phyloP scores from a whole-genome alignment of 1,139 yeast species.

The Sugiyamaella grinbergsii region DNA sequence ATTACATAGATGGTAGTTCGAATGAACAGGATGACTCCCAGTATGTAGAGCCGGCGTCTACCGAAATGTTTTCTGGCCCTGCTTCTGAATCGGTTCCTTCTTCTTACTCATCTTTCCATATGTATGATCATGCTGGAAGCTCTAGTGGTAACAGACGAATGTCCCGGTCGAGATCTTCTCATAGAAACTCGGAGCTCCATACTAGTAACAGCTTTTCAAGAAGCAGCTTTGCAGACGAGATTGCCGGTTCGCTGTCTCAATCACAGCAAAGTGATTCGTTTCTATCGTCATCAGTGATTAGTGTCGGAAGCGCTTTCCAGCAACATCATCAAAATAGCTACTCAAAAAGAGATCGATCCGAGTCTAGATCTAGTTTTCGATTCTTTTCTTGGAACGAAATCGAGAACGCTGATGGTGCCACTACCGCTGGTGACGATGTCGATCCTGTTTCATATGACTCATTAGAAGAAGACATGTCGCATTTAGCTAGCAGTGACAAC shows the following conservation, averaged over 20 bases:
- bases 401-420: conserved; percentile 78
- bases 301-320: conserved; percentile 8
- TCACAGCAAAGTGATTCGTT: conserved; percentile 10
- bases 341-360: conserved; percentile 29
- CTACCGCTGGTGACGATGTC: conserved; percentile 69
- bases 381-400: conserved; percentile 84
- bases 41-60: conserved; percentile 43
- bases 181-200: conserved; percentile 27
- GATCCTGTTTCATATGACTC: conserved; percentile 48
- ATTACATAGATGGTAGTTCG: neutral
- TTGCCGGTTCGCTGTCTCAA: neutral
- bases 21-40: conserved; percentile 24
- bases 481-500: conserved; percentile 34
- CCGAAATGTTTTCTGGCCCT: conserved; percentile 88
- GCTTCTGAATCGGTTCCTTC: conserved; percentile 88
- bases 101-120: conserved; percentile 85
- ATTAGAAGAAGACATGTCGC: conserved; percentile 34
- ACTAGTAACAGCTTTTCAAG: conserved; percentile 14
- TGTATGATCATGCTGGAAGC: conserved; percentile 55
- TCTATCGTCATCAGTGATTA: conserved; percentile 18
- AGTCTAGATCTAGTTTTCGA: conserved; percentile 52
- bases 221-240: conserved; percentile 21
- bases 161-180: conserved; percentile 38
- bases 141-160: conserved; percentile 46
- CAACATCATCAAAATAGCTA: conserved; percentile 5